Evolutionary conservation across 306 rosid species (phyloP).

Genomic region (Ormosia semicastrata): DNA sequence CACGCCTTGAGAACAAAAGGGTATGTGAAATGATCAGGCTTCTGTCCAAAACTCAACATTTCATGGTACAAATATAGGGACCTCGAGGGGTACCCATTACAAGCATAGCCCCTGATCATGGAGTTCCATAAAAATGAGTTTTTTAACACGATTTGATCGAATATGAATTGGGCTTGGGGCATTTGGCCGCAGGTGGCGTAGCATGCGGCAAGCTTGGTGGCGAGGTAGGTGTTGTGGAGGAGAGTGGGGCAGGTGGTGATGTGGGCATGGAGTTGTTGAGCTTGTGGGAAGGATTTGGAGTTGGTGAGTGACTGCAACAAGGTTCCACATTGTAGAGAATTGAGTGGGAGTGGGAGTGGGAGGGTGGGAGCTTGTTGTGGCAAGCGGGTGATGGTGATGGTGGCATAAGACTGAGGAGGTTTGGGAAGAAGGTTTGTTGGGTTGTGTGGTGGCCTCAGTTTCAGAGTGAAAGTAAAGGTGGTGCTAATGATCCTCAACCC

Average conservation of each 20-base stretch:
- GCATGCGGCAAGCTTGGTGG: slow-evolving; percentile 55
- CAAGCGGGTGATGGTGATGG: neutral
- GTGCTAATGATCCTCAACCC: no score
- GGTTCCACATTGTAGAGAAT: slow-evolving; percentile 58
- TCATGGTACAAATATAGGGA: slow-evolving; percentile 48
- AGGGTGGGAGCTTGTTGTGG: slow-evolving; percentile 1
- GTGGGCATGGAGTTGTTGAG: slow-evolving; percentile 52
- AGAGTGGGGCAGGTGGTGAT: slow-evolving; percentile 44
- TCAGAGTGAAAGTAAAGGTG: slow-evolving; percentile 7
- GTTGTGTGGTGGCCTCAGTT: neutral
- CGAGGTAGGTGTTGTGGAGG: slow-evolving; percentile 41
- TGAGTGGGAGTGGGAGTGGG: slow-evolving; percentile 35
- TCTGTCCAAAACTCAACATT: slow-evolving; percentile 42
- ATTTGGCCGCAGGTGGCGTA: slow-evolving; percentile 49
- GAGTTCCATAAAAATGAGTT: slow-evolving; percentile 52
- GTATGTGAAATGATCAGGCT: slow-evolving; percentile 55
- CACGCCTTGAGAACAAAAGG: slow-evolving; percentile 66
- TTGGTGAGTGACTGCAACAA: slow-evolving; percentile 50
- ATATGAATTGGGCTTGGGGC: slow-evolving; percentile 44
- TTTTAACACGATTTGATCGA: slow-evolving; percentile 37
- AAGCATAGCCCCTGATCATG: slow-evolving; percentile 59
- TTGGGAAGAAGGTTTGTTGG: slow-evolving; percentile 1
- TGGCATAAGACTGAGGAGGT: neutral
- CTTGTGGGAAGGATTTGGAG: slow-evolving; percentile 37
- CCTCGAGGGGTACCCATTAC: slow-evolving; percentile 11